phyloP scores from a whole-genome alignment of 306 rosid genomes.

The Fragaria ananassa region DNA sequence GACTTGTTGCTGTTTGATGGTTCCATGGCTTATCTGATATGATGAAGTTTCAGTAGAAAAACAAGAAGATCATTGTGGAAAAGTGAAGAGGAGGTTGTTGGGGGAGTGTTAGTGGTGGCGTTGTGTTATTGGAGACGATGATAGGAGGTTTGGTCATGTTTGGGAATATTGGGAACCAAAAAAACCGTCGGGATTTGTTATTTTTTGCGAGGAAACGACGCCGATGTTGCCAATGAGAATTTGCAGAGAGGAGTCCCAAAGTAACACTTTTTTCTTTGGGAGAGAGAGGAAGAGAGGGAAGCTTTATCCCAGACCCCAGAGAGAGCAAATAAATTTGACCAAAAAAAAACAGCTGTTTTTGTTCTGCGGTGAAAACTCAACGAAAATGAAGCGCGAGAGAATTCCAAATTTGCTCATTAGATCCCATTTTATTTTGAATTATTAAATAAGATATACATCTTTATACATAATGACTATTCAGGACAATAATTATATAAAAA shows the following conservation, averaged over 20 bases:
- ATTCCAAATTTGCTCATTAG: too few relatives aligned
- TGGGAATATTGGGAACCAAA: not conserved
- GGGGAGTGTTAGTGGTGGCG: constrained; percentile 2
- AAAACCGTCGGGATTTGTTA: not conserved
- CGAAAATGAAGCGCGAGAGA: too few relatives aligned
- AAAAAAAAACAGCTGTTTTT: too few relatives aligned
- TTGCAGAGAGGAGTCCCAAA: constrained; percentile 20
- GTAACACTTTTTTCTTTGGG: constrained; percentile 8
- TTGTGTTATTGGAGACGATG: not conserved
- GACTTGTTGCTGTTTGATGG: constrained; percentile 17
- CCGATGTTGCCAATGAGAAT: constrained; percentile 8
- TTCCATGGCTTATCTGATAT: constrained; percentile 35
- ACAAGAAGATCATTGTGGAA: constrained; percentile 1
- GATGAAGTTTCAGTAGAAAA: not conserved
- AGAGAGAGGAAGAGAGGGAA: constrained; percentile 2
- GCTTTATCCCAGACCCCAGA: not conserved
- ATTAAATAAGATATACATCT: too few relatives aligned
- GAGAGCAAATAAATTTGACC: not conserved
- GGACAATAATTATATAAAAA: too few relatives aligned
- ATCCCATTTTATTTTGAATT: too few relatives aligned
- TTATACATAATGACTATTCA: too few relatives aligned
- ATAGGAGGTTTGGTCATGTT: not conserved
- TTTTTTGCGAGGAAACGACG: constrained; percentile 11
- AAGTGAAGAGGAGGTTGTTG: not conserved
- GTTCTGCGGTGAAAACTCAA: too few relatives aligned